phyloP scores from a whole-genome alignment of 2,329 filamentous ascomycete species.

The Colletotrichum caudatum region DNA sequence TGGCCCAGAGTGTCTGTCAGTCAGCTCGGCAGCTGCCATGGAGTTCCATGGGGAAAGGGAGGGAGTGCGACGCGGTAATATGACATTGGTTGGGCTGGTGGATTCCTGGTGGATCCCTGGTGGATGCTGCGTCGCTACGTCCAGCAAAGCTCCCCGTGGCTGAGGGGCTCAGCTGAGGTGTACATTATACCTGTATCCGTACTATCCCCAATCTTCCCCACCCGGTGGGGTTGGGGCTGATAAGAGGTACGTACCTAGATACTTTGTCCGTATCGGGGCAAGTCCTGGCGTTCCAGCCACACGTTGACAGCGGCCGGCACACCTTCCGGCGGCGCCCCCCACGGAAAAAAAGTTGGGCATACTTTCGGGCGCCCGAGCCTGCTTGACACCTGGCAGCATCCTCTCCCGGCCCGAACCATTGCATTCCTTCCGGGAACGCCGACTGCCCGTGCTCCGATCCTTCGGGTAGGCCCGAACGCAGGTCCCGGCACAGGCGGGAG shows the following conservation, averaged over 20 bases:
- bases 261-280: background rate
- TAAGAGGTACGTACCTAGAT: constrained; percentile 22
- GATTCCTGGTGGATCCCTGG: constrained; percentile 38
- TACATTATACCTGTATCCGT: too few species aligned
- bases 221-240: constrained; percentile 32
- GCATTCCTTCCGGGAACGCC: background rate
- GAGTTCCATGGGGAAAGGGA: background rate
- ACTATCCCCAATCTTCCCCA: constrained; percentile 25
- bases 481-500: background rate
- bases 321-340: constrained; percentile 1
- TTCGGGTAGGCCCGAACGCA: background rate
- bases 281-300: constrained; percentile 19
- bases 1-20: constrained; percentile 4
- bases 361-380: constrained; percentile 23
- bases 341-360: constrained; percentile 10
- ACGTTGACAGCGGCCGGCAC: constrained; percentile 29
- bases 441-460: background rate
- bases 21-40: constrained; percentile 33
- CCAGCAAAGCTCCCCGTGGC: constrained; percentile 42
- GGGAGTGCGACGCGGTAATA: constrained; percentile 34
- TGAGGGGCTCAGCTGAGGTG: constrained; percentile 39
- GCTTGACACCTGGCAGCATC: constrained; percentile 12
- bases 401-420: background rate
- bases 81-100: constrained; percentile 41
- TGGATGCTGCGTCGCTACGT: constrained; percentile 41